Evolutionary conservation across 2,329 filamentous ascomycete species (phyloP).

Genomic region (Orbilia blumenaviensis): DNA sequence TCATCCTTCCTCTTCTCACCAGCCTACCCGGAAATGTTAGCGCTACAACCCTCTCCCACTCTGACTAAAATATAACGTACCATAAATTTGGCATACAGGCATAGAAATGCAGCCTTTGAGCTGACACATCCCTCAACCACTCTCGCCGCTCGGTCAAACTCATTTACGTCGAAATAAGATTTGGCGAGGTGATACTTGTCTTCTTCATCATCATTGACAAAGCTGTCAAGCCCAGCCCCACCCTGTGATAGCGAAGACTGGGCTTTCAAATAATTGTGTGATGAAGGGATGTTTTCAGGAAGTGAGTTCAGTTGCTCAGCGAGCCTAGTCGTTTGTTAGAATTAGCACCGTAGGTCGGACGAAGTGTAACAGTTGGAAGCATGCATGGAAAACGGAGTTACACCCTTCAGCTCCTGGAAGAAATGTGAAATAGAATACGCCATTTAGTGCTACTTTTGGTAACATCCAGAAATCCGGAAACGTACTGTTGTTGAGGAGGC

Average conservation of each 20-base stretch:
- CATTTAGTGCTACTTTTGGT: background rate
- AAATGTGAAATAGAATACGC: background rate
- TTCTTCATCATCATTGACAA: constrained; percentile 49
- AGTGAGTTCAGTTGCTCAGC: constrained; percentile 48
- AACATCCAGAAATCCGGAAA: background rate
- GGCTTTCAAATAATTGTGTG: constrained; percentile 74
- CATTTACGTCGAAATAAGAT: constrained; percentile 91
- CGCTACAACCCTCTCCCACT: background rate
- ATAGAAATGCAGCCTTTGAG: constrained; percentile 83
- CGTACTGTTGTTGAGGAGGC: background rate
- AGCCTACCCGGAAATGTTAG: constrained; percentile 61
- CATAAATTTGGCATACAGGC: constrained; percentile 89
- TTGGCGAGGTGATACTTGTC: constrained; percentile 81
- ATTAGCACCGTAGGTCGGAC: constrained; percentile 32
- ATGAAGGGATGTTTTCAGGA: constrained; percentile 64
- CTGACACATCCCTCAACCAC: constrained; percentile 63
- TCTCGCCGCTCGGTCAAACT: constrained; percentile 91
- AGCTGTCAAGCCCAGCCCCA: constrained; percentile 16
- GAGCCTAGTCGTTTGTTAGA: constrained; percentile 20
- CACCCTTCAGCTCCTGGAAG: background rate
- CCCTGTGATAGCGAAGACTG: constrained; percentile 63
- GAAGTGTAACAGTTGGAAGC: background rate
- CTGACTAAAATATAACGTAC: background rate
- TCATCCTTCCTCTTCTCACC: constrained; percentile 97
- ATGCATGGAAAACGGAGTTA: background rate